Evolutionary conservation across 2,329 filamentous ascomycete genomes (phyloP).

Genomic region (Gyromitra esculenta): DNA sequence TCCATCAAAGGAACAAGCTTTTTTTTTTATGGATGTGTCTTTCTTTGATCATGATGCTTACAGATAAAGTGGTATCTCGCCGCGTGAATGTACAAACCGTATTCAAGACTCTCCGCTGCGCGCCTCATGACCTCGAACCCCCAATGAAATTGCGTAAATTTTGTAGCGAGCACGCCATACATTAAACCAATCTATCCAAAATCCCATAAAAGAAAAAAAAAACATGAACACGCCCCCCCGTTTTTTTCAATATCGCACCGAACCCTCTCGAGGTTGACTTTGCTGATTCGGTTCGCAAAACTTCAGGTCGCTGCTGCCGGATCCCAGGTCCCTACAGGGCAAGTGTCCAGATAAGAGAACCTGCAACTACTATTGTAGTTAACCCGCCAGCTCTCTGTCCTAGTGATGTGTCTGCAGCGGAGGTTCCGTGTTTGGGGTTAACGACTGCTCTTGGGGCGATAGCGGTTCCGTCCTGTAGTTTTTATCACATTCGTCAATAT

Average conservation of each 20-base stretch:
- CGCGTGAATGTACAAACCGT: not conserved
- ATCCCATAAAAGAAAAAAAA: not conserved
- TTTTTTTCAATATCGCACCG: not conserved
- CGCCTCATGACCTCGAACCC: not conserved
- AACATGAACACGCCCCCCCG: not conserved
- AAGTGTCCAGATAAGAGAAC: conserved; percentile 32
- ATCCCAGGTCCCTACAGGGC: not conserved
- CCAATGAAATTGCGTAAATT: not conserved
- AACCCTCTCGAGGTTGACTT: not conserved
- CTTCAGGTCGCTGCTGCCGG: not conserved
- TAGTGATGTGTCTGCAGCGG: conserved; percentile 4
- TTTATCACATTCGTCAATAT: conserved; percentile 12
- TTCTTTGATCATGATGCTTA: not conserved
- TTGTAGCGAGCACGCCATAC: conserved; percentile 24
- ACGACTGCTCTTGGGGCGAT: conserved; percentile 28
- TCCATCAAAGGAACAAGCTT: too few species aligned
- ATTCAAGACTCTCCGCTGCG: not conserved
- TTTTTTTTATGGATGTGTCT: not conserved
- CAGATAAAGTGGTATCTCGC: not conserved
- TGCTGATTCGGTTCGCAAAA: too few species aligned
- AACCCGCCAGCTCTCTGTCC: not conserved
- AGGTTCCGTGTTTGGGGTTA: conserved; percentile 8
- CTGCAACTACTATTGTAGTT: conserved; percentile 11
- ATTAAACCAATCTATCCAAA: conserved; percentile 17
- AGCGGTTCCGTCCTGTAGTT: conserved; percentile 4